Percentiles rank a stretch among this genome's conserved stretches.
Evolutionary conservation across 768 basidiomycete genomes (phyloP).

Genomic region (Calvatia gigantea): DNA sequence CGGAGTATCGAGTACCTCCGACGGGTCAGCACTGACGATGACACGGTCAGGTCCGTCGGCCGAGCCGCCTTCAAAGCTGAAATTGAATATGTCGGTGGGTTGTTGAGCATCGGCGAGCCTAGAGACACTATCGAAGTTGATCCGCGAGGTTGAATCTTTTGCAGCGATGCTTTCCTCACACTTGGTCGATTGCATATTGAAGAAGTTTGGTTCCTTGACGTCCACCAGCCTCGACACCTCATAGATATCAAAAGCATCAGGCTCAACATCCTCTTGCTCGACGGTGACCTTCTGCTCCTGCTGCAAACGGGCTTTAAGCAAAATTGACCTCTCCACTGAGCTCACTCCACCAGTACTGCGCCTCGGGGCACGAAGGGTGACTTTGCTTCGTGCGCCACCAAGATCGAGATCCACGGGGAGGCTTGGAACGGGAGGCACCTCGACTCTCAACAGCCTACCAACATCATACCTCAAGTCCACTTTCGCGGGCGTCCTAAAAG

Average conservation of each 20-base stretch:
- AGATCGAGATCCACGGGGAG: constrained; percentile 29
- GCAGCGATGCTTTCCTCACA: constrained; percentile 13
- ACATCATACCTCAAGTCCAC: constrained; percentile 55
- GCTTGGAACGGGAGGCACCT: constrained; percentile 51
- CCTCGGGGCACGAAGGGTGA: not conserved
- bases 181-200: constrained; percentile 11
- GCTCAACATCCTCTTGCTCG: not conserved
- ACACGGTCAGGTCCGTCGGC: constrained; percentile 31
- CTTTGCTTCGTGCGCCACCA: not conserved
- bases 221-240: constrained; percentile 29
- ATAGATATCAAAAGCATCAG: constrained; percentile 20
- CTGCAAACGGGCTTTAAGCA: constrained; percentile 10
- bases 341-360: not conserved
- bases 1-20: constrained; percentile 15
- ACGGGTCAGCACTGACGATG: constrained; percentile 26
- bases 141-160: not conserved
- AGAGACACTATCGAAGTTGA: constrained; percentile 15
- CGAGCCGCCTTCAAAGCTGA: constrained; percentile 18
- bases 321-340: constrained; percentile 18
- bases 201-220: constrained; percentile 23
- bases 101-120: constrained; percentile 26
- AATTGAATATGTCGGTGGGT: constrained; percentile 25
- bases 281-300: constrained; percentile 14
- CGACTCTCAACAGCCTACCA: constrained; percentile 30
- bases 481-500: constrained; percentile 75